phyloP scores from a whole-genome alignment of 2,329 filamentous ascomycete species.

The Colletotrichum sidae region DNA sequence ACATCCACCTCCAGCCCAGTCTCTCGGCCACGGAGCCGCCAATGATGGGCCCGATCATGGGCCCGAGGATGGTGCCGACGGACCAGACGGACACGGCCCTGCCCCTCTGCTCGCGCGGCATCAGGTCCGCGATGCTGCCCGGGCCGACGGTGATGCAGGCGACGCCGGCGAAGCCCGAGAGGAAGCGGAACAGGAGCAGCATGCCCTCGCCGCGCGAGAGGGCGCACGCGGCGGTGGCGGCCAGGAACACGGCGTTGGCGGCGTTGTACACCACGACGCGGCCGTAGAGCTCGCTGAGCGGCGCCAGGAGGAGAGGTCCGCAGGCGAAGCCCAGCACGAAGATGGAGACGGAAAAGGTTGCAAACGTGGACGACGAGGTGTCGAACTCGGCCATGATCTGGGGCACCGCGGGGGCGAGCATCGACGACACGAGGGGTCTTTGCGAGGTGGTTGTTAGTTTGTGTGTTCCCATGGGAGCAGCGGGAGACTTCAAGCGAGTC shows the following conservation, averaged over 20 bases:
- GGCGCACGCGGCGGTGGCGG: conserved; percentile 59
- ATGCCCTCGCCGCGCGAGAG: conserved; percentile 59
- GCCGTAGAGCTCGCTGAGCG: conserved; percentile 56
- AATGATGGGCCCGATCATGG: conserved; percentile 54
- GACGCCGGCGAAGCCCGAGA: conserved; percentile 69
- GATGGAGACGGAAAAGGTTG: conserved; percentile 71
- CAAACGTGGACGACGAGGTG: conserved; percentile 60
- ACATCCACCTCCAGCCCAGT: conserved; percentile 56
- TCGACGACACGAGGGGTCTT: conserved; percentile 49
- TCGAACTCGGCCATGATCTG: conserved; percentile 72
- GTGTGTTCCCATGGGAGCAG: conserved; percentile 42
- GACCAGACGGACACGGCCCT: conserved; percentile 54
- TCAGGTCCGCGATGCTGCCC: conserved; percentile 25
- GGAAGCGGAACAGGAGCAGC: conserved; percentile 69
- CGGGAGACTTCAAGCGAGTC: too few species aligned
- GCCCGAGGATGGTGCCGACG: conserved; percentile 56
- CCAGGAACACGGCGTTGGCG: conserved; percentile 47
- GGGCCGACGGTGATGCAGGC: conserved; percentile 65
- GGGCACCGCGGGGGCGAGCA: conserved; percentile 72
- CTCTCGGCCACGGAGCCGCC: conserved; percentile 51
- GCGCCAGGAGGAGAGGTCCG: conserved; percentile 55
- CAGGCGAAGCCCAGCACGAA: conserved; percentile 51
- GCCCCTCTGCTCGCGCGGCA: conserved; percentile 45
- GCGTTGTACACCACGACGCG: conserved; percentile 51
- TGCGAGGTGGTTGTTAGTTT: too few species aligned